Percentiles rank a stretch among this genome's conserved stretches.
Evolutionary conservation across 768 basidiomycete genomes (phyloP).

Genomic region (Termitomyces titanicus): DNA sequence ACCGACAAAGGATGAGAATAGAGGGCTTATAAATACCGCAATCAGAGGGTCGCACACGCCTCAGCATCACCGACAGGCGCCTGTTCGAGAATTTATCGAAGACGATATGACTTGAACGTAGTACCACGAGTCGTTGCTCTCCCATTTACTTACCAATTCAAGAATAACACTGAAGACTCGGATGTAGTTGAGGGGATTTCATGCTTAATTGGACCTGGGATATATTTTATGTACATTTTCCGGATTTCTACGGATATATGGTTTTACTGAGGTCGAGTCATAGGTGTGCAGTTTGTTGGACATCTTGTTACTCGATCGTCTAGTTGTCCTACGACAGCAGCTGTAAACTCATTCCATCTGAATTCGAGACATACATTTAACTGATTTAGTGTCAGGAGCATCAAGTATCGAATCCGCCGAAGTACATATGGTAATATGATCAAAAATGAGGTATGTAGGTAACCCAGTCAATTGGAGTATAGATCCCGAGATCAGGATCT

Average conservation of each 20-base stretch:
- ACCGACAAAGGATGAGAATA: too few relatives aligned
- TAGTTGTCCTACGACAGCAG: too few relatives aligned
- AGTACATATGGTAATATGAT: too few relatives aligned
- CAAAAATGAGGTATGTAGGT: too few relatives aligned
- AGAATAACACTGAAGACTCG: neutral
- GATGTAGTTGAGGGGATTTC: too few relatives aligned
- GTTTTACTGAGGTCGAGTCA: neutral
- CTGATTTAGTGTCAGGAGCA: too few relatives aligned
- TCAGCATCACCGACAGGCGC: constrained; percentile 68
- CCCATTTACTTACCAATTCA: neutral
- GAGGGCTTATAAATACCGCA: too few relatives aligned
- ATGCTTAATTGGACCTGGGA: neutral
- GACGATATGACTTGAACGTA: constrained; percentile 47
- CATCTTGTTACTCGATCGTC: neutral
- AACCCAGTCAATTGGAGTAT: neutral
- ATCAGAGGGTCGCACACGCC: constrained; percentile 55
- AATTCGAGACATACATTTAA: too few relatives aligned
- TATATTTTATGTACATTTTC: neutral
- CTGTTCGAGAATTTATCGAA: constrained; percentile 56
- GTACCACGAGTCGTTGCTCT: constrained; percentile 27
- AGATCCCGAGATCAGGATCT: neutral
- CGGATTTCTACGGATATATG: too few relatives aligned
- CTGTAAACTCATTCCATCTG: too few relatives aligned
- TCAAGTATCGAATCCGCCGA: too few relatives aligned
- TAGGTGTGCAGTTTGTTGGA: neutral